Base-by-base conservation (phyloP, 1,284 basidiomycete genomes). In the Leccinum variabile region DNA sequence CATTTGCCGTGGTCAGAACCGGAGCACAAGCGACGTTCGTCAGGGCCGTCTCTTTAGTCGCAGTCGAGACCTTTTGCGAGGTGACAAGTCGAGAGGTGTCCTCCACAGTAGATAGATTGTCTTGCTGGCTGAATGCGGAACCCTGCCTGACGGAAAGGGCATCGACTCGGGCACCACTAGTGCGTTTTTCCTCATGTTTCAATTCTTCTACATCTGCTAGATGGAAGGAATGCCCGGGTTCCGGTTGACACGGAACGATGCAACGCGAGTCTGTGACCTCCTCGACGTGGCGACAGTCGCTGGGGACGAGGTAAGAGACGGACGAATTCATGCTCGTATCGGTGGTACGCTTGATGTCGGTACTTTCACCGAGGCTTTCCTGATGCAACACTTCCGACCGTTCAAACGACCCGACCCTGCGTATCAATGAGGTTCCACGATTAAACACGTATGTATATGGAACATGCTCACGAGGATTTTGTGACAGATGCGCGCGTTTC, bases 391-490 rank as follows among this genome's bases (percentile, higher is more conserved):
- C 5, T 8, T 41, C 39, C 2, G 32, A 35, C 3, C 30, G 8
- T 3, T 46, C 14, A 44, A 54, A 46, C 25, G 28, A 50, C 25
- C 35, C 55, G 11, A 54, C 37, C 32, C 66, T 67, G 33, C n/a
- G 18, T 2, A 32, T 28, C 6, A 9, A 32, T 69, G 35, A 68
- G 49, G 3, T 54, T 49, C 52, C 3, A 30, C 3, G 8, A 44
- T 11, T 25, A 54, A 11, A 61, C 41, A 49, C 5, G n/a, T n/a
- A n/a, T n/a, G 6, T 14, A 49, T 25, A 46, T 44, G 14, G 13
- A n/a, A 9, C 1, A 16, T 28, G 54, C 66, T 58, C 39, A 69
- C 66, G 35, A 49, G 7, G 28, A 16, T 30, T 46, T 22, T 28
- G 41, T 33, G 18, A 54, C n/a, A 10, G 41, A 50, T 18, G 32